A percentile compares a stretch with the other conserved stretches of the same genome.
Evolutionary conservation across 352 stramenopile genomes (phyloP).

Genomic region (Plasmopara muralis): DNA sequence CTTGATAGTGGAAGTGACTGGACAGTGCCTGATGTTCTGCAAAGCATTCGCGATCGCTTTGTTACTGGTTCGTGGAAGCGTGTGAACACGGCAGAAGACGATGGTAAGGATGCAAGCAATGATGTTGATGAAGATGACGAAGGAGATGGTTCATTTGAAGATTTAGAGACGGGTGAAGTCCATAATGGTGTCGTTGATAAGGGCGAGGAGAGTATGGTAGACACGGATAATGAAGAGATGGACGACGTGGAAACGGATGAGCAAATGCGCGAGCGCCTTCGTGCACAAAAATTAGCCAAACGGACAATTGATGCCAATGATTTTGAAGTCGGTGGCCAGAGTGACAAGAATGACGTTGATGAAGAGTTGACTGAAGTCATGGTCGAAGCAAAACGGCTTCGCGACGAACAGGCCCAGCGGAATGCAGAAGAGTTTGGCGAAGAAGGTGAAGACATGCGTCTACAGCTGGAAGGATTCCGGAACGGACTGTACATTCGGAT

Average conservation of each 20-base stretch:
- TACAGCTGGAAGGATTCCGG: slow-evolving; percentile 93
- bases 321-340: slow-evolving; percentile 22
- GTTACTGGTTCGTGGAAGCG: slow-evolving; percentile 95
- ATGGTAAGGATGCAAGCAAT: slow-evolving; percentile 55
- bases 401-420: slow-evolving; percentile 70
- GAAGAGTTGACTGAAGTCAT: slow-evolving; percentile 85
- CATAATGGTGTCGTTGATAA: slow-evolving; percentile 31
- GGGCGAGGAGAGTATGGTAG: slow-evolving; percentile 16
- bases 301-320: slow-evolving; percentile 73
- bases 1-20: slow-evolving; percentile 69
- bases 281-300: slow-evolving; percentile 88
- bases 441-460: slow-evolving; percentile 89
- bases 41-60: slow-evolving; percentile 90
- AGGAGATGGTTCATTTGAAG: slow-evolving; percentile 96
- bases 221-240: slow-evolving; percentile 21
- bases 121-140: slow-evolving; percentile 48
- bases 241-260: slow-evolving; percentile 65
- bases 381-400: slow-evolving; percentile 71
- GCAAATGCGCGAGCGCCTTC: slow-evolving; percentile 77
- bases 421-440: slow-evolving; percentile 94
- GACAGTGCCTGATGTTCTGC: slow-evolving; percentile 60
- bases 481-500: slow-evolving; percentile 97
- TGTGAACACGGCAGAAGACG: slow-evolving; percentile 33
- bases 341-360: slow-evolving; percentile 38
- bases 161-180: slow-evolving; percentile 93